Base-by-base conservation (phyloP, 1,284 basidiomycete genomes). In the Pholiota adiposa region DNA sequence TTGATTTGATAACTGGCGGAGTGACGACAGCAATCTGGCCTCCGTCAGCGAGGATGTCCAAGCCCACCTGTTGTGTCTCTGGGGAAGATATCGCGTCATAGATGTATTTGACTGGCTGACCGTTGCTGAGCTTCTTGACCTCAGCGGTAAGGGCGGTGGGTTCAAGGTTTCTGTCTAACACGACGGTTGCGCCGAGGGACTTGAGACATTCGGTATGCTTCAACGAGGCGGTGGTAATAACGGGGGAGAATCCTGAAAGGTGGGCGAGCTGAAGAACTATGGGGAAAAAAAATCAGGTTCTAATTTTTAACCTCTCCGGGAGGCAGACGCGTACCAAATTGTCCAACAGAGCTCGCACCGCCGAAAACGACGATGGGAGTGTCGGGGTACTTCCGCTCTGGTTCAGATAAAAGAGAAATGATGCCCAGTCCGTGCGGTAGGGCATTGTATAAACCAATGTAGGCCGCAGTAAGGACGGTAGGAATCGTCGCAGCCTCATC, bases 131-230 rank as follows among this genome's bases (percentile, higher is more conserved):
- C 43, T 68, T 69, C 8, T 52, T 56, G 36, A 74, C 53, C 48
- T 71, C 68, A 0, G 54, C 59, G 8, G 44, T 43, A 25, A 72
- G 59, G 1, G 55, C 25, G 0, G 31, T 19, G 9, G 55, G 11
- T 9, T 64, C 46, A 16, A 70, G 63, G 51, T 67, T 66, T 19
- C 80, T 72, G 54, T 80, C 77, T 58, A 85, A 66, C 58, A 81
- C 70, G 55, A 79, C 77, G 0, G 79, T 80, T 0, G 82, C 83
- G 1, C 84, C 83, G n/a, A 83, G 73, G 1, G 74, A 75, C 63
- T 80, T 80, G 60, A 84, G 73, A 61, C 69, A 72, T 0, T 67
- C 74, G 1, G 67, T 65, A 65, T 85, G 79, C 58, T 76, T 73
- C 7, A 70, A 59, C 9, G 82, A 84, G 5, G 79, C 73, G 6